Evolutionary conservation across 768 basidiomycete species (phyloP).

Genomic region (Termitomyces sp.): DNA sequence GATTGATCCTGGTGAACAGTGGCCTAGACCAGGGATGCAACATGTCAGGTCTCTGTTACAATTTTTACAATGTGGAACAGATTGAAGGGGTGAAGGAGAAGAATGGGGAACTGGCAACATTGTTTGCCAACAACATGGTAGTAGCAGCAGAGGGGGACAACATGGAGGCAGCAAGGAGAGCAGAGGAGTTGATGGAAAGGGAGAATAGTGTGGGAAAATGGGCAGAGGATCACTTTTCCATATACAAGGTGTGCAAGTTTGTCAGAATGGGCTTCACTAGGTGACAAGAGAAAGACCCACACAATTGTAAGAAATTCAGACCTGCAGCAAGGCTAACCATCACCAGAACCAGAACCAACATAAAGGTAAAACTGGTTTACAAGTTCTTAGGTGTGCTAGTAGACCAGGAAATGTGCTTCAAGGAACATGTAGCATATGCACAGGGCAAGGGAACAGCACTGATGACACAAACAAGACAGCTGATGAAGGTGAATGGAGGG

Average conservation of each 20-base stretch:
- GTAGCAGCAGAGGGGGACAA: neutral
- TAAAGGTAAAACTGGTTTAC: no score
- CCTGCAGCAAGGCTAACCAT: no score
- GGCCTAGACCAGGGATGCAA: slow-evolving; percentile 2
- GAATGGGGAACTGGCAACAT: neutral
- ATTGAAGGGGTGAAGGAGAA: neutral
- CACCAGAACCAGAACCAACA: no score
- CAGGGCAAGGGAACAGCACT: neutral
- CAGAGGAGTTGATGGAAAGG: no score
- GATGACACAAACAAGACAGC: neutral
- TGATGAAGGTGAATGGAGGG: neutral
- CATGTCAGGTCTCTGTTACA: neutral
- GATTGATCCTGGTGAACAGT: neutral
- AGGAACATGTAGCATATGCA: neutral
- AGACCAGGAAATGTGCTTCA: neutral
- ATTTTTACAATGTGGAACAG: neutral
- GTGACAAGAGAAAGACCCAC: no score
- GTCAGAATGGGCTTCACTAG: no score
- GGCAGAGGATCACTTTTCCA: no score
- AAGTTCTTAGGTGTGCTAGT: neutral
- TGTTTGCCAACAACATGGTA: neutral
- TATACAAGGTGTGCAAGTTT: no score
- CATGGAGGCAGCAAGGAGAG: no score
- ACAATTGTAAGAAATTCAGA: no score
- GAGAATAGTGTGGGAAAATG: no score